A percentile compares a stretch with the other conserved stretches of the same genome.
Evolutionary conservation across 2,329 filamentous ascomycete genomes (phyloP).

Genomic region (Trichoderma sp.): DNA sequence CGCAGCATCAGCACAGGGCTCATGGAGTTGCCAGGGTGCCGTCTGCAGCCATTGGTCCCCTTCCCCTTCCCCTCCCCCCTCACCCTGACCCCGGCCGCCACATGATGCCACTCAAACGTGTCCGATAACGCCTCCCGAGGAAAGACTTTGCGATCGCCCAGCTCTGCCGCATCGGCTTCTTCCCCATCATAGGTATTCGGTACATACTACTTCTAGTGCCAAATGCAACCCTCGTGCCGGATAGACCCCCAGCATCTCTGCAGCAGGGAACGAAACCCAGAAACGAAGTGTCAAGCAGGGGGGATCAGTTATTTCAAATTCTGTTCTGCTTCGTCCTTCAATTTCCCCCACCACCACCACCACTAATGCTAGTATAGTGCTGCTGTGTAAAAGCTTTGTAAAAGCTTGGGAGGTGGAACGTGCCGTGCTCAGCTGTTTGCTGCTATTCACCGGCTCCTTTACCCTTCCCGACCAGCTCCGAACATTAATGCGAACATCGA

Average conservation of each 20-base stretch:
- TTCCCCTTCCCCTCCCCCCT: background rate
- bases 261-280: no score
- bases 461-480: background rate
- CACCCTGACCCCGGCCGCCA: background rate
- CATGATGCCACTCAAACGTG: slow-evolving; percentile 1
- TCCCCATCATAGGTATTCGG: background rate
- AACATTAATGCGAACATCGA: background rate
- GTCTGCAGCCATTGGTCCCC: background rate
- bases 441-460: background rate
- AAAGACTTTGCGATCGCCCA: slow-evolving; percentile 24
- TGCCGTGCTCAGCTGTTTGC: slow-evolving; percentile 7
- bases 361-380: background rate
- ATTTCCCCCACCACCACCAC: slow-evolving; percentile 7
- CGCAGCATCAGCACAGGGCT: no score
- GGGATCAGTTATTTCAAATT: slow-evolving; percentile 7
- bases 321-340: background rate
- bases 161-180: background rate
- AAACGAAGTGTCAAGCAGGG: background rate
- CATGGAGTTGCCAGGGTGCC: background rate
- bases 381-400: no score
- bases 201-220: background rate
- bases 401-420: no score
- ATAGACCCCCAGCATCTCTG: no score
- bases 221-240: background rate
- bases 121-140: slow-evolving; percentile 13